These are phyloP conservation scores for Gardenia jasminoides DNA, from an alignment of 257 asterid genomes.

Conservation along the genomic window DNA sequence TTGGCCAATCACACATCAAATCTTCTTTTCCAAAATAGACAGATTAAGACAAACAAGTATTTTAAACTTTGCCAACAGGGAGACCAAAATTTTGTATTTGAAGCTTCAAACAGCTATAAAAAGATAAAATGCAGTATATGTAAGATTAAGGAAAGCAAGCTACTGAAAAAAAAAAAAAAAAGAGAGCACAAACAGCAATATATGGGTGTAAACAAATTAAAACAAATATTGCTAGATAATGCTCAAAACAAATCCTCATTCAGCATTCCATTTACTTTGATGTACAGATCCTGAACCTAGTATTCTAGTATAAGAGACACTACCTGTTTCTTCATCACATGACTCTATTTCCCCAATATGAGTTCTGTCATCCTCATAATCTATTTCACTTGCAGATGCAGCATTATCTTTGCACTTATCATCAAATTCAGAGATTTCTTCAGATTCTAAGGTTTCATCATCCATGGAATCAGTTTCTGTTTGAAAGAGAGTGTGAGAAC, in stretches of 20 bases:
- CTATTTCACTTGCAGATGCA: conserved; percentile 20
- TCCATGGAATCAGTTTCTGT: conserved; percentile 24
- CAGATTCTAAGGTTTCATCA: conserved; percentile 2
- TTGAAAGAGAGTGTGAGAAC: conserved; percentile 21
- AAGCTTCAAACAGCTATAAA: too few species aligned
- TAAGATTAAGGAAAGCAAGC: too few species aligned
- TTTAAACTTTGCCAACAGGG: too few species aligned
- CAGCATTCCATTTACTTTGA: conserved; percentile 5
- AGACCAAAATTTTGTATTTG: too few species aligned
- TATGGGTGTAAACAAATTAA: too few species aligned
- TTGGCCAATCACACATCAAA: too few species aligned
- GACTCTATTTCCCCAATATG: conserved; percentile 12
- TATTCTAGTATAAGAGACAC: background rate
- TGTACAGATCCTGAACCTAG: background rate
- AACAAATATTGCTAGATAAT: too few species aligned
- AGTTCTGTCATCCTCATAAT: conserved; percentile 25
- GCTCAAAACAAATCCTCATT: background rate
- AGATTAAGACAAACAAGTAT: too few species aligned
- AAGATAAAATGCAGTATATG: too few species aligned
- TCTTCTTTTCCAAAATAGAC: too few species aligned
- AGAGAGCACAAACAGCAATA: too few species aligned
- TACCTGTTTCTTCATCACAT: conserved; percentile 6
- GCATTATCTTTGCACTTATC: conserved; percentile 19
- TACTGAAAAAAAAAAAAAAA: too few species aligned
- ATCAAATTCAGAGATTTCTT: conserved; percentile 41